Conservation (phyloP, 2,329 filamentous ascomycete genomes). For the Aplosporella prunicola region DNA sequence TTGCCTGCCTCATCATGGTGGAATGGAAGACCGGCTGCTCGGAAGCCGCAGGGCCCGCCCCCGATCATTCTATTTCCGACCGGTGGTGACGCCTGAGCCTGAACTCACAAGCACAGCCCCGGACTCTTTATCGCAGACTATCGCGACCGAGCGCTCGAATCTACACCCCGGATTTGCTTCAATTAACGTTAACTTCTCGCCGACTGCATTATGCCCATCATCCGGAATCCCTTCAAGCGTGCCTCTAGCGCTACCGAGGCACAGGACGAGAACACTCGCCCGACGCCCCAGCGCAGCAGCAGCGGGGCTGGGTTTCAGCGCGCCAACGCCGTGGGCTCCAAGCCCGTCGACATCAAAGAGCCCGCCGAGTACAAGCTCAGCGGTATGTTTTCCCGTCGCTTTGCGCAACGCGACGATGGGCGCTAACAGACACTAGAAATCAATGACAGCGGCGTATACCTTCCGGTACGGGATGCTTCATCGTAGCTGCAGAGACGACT, state of each 20-base stretch:
- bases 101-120: too few relatives aligned
- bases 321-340: constrained; percentile 26
- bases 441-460: constrained; percentile 88
- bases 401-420: neutral
- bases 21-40: too few relatives aligned
- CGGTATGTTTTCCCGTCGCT: constrained; percentile 29
- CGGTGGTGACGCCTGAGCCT: too few relatives aligned
- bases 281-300: constrained; percentile 1
- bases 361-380: constrained; percentile 44
- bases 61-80: too few relatives aligned
- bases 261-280: constrained; percentile 23
- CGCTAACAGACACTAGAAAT: constrained; percentile 58
- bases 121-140: too few relatives aligned
- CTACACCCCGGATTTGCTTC: neutral
- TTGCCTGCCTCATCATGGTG: too few relatives aligned
- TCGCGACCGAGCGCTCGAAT: too few relatives aligned
- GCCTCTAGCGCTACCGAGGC: constrained; percentile 23
- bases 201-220: constrained; percentile 25
- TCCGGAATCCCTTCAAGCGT: constrained; percentile 34
- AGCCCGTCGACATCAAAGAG: constrained; percentile 36
- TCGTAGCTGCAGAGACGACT: constrained; percentile 2
- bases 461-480: constrained; percentile 56
- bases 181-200: neutral
- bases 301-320: constrained; percentile 23
- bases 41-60: too few relatives aligned